Conservation (phyloP, 164 flowering plant species). For the Akebia trifoliata region DNA sequence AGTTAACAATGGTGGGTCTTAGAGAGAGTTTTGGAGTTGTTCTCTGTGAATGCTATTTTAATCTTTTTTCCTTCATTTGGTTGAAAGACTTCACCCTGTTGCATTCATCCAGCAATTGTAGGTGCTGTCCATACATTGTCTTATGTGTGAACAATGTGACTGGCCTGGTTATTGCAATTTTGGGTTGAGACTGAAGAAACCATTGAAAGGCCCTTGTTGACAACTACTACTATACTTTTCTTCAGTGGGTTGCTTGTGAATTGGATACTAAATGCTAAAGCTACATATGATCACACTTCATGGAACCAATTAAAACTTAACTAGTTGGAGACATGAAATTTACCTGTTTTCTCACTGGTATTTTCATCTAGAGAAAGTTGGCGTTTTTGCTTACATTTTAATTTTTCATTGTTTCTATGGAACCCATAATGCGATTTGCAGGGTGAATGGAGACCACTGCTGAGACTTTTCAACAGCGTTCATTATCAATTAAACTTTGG, state of each 20-base stretch:
- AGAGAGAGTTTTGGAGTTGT: too few relatives aligned
- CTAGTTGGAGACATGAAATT: neutral
- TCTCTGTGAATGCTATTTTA: too few relatives aligned
- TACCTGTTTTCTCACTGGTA: neutral
- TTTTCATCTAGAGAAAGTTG: conserved; percentile 20
- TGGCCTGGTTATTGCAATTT: neutral
- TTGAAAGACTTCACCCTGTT: too few relatives aligned
- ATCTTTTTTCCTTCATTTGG: too few relatives aligned
- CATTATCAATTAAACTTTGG: conserved; percentile 81
- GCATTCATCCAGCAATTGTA: too few relatives aligned
- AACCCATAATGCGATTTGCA: conserved; percentile 67
- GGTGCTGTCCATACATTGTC: neutral
- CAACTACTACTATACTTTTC: too few relatives aligned
- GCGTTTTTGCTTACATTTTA: conserved; percentile 53
- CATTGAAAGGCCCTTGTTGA: neutral
- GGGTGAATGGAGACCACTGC: conserved; percentile 53
- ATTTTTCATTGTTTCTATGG: conserved; percentile 41
- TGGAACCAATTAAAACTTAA: neutral
- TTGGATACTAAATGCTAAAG: neutral
- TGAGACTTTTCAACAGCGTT: conserved; percentile 23
- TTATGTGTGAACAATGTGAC: neutral
- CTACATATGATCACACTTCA: neutral
- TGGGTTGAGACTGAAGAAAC: neutral
- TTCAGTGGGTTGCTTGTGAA: neutral
- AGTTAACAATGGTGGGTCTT: too few relatives aligned